These are phyloP conservation scores for Periglandula ipomoeae DNA, from an alignment of 2,329 filamentous ascomycete genomes.

Conservation along the genomic window DNA sequence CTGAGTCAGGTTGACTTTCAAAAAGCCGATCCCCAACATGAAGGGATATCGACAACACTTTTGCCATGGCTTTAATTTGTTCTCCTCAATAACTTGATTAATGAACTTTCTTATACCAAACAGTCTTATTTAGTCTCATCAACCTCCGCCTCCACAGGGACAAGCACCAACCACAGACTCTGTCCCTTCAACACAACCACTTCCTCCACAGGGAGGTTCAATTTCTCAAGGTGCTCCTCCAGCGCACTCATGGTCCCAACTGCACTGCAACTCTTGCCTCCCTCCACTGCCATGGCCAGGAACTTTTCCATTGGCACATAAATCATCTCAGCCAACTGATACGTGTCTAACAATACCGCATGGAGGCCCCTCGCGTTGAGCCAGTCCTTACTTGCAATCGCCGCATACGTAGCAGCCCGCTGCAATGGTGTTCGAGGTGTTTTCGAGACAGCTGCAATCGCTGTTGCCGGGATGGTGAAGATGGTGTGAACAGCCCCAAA, in stretches of 20 bases:
- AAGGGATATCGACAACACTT: too few species aligned
- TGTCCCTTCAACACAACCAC: conserved; percentile 16
- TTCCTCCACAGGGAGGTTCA: conserved; percentile 19
- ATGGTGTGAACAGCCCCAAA: too few species aligned
- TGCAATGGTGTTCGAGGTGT: conserved; percentile 19
- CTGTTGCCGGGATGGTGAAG: conserved; percentile 18
- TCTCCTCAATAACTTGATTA: background rate
- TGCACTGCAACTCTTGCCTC: conserved; percentile 12
- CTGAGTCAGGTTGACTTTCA: too few species aligned
- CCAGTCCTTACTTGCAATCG: conserved; percentile 35
- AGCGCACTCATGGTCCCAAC: conserved; percentile 16
- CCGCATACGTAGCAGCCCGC: conserved; percentile 29
- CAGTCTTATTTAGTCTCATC: background rate
- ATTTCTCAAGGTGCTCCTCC: conserved; percentile 17
- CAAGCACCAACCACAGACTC: conserved; percentile 29
- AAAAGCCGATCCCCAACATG: too few species aligned
- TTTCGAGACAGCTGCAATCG: conserved; percentile 27
- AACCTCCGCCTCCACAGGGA: conserved; percentile 3
- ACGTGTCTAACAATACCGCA: conserved; percentile 26
- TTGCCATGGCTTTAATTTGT: too few species aligned
- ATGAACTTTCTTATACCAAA: background rate
- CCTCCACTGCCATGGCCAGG: conserved; percentile 24
- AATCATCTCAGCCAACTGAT: conserved; percentile 19
- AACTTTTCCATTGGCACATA: conserved; percentile 26
- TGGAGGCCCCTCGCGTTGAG: conserved; percentile 28